These are phyloP conservation scores for Wickerhamiella kazuoi DNA, from an alignment of 805 yeast genomes.

Conservation along the genomic window DNA sequence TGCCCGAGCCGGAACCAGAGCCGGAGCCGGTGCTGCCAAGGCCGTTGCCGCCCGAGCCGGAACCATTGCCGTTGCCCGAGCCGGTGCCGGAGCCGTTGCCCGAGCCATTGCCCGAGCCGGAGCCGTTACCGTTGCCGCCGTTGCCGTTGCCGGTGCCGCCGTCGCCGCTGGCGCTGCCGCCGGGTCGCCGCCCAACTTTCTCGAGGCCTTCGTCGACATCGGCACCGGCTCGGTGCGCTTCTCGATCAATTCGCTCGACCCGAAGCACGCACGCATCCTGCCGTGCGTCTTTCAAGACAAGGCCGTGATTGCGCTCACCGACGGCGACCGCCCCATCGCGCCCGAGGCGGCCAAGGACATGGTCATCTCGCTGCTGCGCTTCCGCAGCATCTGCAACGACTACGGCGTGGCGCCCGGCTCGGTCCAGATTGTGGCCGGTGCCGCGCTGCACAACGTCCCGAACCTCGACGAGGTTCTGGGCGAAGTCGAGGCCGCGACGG, in stretches of 20 bases:
- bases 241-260: slow-evolving; percentile 49
- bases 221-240: slow-evolving; percentile 64
- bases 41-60: not conserved
- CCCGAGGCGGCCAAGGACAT: slow-evolving; percentile 39
- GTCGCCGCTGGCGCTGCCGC: not conserved
- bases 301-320: slow-evolving; percentile 47
- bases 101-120: not conserved
- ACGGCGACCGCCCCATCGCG: slow-evolving; percentile 7
- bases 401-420: slow-evolving; percentile 44
- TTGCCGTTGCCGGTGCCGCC: not conserved
- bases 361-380: slow-evolving; percentile 45
- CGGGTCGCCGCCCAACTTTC: not conserved
- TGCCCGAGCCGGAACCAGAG: not conserved
- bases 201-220: slow-evolving; percentile 38
- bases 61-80: not conserved
- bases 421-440: slow-evolving; percentile 55
- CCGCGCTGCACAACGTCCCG: slow-evolving; percentile 53
- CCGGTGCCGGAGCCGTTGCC: not conserved
- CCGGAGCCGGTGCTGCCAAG: not conserved
- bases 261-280: slow-evolving; percentile 56
- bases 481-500: slow-evolving; percentile 38
- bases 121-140: not conserved
- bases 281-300: slow-evolving; percentile 66
- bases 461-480: slow-evolving; percentile 42
- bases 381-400: slow-evolving; percentile 51